phyloP scores from a whole-genome alignment of 306 rosid species.

The Pyrus bretschneideri region DNA sequence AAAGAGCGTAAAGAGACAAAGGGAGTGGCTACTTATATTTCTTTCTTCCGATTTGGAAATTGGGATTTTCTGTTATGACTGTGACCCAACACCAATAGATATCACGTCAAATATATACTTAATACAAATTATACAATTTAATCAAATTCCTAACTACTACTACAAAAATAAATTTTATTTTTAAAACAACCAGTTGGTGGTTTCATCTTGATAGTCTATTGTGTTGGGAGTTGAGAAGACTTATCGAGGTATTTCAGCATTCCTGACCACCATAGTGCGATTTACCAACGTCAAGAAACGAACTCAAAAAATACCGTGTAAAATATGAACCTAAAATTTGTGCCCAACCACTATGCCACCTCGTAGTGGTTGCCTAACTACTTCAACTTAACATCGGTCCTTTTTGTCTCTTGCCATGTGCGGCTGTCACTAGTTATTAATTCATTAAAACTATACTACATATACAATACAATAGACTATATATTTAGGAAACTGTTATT shows the following conservation, averaged over 20 bases:
- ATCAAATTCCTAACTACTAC: not conserved
- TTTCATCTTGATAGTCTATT: too few relatives aligned
- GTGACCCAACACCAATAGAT: not conserved
- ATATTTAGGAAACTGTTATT: too few relatives aligned
- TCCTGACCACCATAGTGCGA: rapidly evolving
- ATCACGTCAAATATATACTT: not conserved
- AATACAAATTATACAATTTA: not conserved
- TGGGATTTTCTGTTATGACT: not conserved
- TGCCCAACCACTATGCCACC: rapidly evolving
- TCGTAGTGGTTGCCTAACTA: not conserved
- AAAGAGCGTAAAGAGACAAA: not conserved
- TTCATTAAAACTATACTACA: not conserved
- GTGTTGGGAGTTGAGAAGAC: rapidly evolving
- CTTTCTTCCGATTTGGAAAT: not conserved
- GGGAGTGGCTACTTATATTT: not conserved
- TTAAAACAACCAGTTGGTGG: too few relatives aligned
- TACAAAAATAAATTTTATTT: not conserved
- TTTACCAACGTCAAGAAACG: rapidly evolving
- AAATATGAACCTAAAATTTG: too few relatives aligned
- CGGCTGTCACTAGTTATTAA: not conserved
- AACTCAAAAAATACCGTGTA: rapidly evolving
- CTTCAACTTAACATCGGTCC: not conserved
- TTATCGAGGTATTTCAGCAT: too few relatives aligned
- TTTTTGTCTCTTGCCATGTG: not conserved
- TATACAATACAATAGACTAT: not conserved